These are phyloP conservation scores for Cichorium intybus DNA, from an alignment of 140 eudicot species.

Conservation along the genomic window DNA sequence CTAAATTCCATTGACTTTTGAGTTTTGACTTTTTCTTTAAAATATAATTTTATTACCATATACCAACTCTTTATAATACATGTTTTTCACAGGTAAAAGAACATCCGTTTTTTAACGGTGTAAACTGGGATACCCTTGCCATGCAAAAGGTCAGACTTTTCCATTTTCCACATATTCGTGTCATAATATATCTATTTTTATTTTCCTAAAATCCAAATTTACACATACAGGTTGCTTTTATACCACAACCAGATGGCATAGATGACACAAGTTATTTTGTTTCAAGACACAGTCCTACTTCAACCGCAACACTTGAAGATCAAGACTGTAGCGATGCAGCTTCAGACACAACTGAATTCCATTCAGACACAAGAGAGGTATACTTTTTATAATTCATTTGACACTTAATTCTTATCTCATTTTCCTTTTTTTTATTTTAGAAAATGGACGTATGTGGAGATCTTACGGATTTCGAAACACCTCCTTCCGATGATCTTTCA, in stretches of 20 bases:
- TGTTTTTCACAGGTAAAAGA: slow-evolving; percentile 62
- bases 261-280: slow-evolving; percentile 91
- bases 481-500: slow-evolving; percentile 64
- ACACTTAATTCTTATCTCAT: background rate
- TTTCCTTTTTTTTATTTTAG: slow-evolving; percentile 29
- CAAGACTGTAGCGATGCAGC: slow-evolving; percentile 49
- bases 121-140: slow-evolving; percentile 89
- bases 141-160: slow-evolving; percentile 54
- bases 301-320: slow-evolving; percentile 48
- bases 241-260: slow-evolving; percentile 70
- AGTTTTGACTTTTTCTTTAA: background rate
- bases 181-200: no score
- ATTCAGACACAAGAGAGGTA: slow-evolving; percentile 67
- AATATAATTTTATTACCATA: background rate
- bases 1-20: background rate
- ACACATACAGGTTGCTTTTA: slow-evolving; percentile 68
- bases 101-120: slow-evolving; percentile 79
- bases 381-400: background rate
- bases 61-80: background rate
- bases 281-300: slow-evolving; percentile 49
- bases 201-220: no score
- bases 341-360: slow-evolving; percentile 51
- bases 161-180: slow-evolving; percentile 1
- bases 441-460: slow-evolving; percentile 70
- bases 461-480: slow-evolving; percentile 64